These are phyloP conservation scores for Articulospora tetracladia DNA, from an alignment of 495 filamentous ascomycete genomes.

Conservation along the genomic window DNA sequence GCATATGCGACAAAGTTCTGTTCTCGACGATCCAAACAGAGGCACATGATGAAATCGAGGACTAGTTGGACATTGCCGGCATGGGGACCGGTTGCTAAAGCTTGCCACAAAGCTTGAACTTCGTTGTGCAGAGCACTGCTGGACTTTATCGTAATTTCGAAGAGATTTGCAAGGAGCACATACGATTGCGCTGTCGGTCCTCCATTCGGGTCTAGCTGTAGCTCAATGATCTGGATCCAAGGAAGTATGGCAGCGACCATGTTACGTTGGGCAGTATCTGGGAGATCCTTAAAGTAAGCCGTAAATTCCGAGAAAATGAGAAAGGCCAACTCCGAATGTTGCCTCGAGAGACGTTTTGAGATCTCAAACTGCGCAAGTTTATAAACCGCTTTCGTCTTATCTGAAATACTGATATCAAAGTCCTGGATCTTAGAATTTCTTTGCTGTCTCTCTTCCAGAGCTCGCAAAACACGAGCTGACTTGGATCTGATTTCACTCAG, in stretches of 20 bases:
- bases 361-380: conserved; percentile 96
- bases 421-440: conserved; percentile 89
- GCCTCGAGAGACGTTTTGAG: conserved; percentile 82
- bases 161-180: conserved; percentile 91
- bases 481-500: conserved; percentile 84
- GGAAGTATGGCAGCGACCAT: conserved; percentile 92
- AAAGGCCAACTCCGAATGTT: conserved; percentile 85
- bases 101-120: conserved; percentile 96
- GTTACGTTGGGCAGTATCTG: conserved; percentile 78
- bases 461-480: conserved; percentile 77
- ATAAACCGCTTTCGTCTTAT: conserved; percentile 97
- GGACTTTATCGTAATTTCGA: conserved; percentile 93
- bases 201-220: conserved; percentile 91
- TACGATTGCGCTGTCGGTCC: conserved; percentile 88
- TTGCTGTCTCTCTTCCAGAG: conserved; percentile 78
- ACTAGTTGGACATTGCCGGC: conserved; percentile 94
- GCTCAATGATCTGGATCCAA: conserved; percentile 92
- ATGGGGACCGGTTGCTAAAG: conserved; percentile 87
- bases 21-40: conserved; percentile 88
- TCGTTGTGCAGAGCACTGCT: conserved; percentile 88
- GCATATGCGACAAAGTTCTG: conserved; percentile 97
- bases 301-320: conserved; percentile 94
- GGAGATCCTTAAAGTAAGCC: conserved; percentile 79
- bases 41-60: conserved; percentile 89
- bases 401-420: conserved; percentile 96